Evolutionary conservation across 1,284 basidiomycete species (phyloP).

Genomic region (Uromyces viciae-fabae): DNA sequence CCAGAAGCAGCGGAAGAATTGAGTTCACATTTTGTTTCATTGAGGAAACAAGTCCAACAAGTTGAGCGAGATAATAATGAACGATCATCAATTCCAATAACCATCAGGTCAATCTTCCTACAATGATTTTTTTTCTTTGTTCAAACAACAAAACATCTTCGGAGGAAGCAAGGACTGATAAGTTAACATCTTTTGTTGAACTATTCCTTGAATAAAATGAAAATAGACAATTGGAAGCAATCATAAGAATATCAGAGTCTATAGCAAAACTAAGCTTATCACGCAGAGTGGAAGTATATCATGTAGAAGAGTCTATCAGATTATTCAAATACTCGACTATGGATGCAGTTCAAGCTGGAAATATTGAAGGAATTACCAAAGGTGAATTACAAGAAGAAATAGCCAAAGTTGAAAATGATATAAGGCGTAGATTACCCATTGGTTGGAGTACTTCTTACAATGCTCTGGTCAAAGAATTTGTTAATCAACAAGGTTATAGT

Average conservation of each 20-base stretch:
- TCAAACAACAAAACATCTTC: background rate
- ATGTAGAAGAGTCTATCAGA: constrained; percentile 96
- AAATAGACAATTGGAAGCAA: constrained; percentile 89
- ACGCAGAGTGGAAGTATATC: constrained; percentile 79
- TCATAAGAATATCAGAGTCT: constrained; percentile 96
- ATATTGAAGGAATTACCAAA: constrained; percentile 86
- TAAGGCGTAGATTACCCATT: constrained; percentile 80
- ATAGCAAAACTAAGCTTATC: constrained; percentile 90
- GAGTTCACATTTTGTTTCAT: constrained; percentile 89
- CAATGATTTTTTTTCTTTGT: background rate
- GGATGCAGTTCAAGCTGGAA: constrained; percentile 93
- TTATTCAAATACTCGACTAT: constrained; percentile 98
- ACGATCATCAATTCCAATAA: constrained; percentile 95
- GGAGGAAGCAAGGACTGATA: background rate
- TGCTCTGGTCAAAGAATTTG: constrained; percentile 89
- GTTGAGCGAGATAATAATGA: constrained; percentile 97
- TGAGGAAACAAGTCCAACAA: constrained; percentile 91
- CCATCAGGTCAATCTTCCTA: constrained; percentile 69
- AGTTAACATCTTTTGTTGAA: no score
- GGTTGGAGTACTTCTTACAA: constrained; percentile 97
- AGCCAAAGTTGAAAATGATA: constrained; percentile 82
- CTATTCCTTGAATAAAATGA: background rate
- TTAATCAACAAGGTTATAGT: constrained; percentile 82
- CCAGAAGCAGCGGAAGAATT: constrained; percentile 93
- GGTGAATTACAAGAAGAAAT: constrained; percentile 94